Evolutionary conservation across 2,329 filamentous ascomycete species (phyloP).

Genomic region (Leptographium galeiforme): DNA sequence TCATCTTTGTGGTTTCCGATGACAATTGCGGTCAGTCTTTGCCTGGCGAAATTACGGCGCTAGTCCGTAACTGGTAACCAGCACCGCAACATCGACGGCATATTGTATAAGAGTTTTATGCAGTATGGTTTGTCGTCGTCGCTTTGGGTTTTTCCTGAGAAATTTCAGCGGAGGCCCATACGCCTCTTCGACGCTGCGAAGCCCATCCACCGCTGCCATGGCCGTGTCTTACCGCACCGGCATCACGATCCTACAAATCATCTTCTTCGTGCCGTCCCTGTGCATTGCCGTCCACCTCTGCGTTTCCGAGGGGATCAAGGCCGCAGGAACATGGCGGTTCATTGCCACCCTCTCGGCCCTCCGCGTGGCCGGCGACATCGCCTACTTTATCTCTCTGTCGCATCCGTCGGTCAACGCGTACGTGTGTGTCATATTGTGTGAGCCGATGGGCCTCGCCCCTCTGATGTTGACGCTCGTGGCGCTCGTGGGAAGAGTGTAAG

Average conservation of each 20-base stretch:
- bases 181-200: too few relatives aligned
- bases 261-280: background rate
- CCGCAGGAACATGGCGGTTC: background rate
- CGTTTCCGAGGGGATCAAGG: background rate
- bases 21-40: too few relatives aligned
- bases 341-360: background rate
- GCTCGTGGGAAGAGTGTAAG: background rate
- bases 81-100: too few relatives aligned
- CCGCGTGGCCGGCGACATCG: background rate
- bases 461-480: background rate
- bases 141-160: too few relatives aligned
- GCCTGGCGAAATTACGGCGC: too few relatives aligned
- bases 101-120: too few relatives aligned
- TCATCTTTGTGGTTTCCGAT: too few relatives aligned
- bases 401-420: background rate
- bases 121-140: too few relatives aligned
- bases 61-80: too few relatives aligned
- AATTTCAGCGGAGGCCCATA: too few relatives aligned
- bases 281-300: background rate
- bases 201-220: background rate
- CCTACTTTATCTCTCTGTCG: background rate
- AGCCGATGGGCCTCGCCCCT: background rate
- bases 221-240: background rate
- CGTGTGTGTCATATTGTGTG: background rate
- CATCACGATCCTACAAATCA: background rate